phyloP scores from a whole-genome alignment of 345 rosid genomes.

The Kandelia obovata region DNA sequence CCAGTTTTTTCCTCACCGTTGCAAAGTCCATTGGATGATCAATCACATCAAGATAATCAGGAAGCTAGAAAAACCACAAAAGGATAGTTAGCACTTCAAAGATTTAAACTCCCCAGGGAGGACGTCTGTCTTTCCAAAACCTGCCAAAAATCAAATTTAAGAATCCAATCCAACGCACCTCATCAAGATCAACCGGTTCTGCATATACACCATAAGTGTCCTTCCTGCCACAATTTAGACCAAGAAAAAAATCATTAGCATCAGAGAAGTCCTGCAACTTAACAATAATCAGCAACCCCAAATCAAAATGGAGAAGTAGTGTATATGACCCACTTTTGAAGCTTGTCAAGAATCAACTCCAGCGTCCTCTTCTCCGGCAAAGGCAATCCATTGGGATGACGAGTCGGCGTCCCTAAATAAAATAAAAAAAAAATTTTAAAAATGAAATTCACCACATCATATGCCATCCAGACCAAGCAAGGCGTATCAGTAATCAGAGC shows the following conservation, averaged over 20 bases:
- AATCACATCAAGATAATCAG: constrained; percentile 74
- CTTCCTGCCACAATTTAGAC: constrained; percentile 59
- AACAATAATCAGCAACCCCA: constrained; percentile 20
- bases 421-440: not conserved
- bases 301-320: not conserved
- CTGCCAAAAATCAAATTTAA: not conserved
- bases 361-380: constrained; percentile 74
- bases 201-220: constrained; percentile 92
- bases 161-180: constrained; percentile 42
- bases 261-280: not conserved
- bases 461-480: not conserved
- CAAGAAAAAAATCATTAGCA: constrained; percentile 10
- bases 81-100: not conserved
- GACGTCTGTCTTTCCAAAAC: not conserved
- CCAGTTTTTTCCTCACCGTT: constrained; percentile 76
- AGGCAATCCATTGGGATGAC: constrained; percentile 35
- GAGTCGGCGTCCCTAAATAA: constrained; percentile 49
- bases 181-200: constrained; percentile 93
- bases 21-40: constrained; percentile 86
- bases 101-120: not conserved
- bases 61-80: constrained; percentile 46
- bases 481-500: not conserved
- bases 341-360: constrained; percentile 85
- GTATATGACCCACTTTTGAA: constrained; percentile 64
- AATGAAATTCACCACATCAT: constrained; percentile 11